Evolutionary conservation across 345 rosid species (phyloP).

Genomic region (Eucalyptus melliodora): DNA sequence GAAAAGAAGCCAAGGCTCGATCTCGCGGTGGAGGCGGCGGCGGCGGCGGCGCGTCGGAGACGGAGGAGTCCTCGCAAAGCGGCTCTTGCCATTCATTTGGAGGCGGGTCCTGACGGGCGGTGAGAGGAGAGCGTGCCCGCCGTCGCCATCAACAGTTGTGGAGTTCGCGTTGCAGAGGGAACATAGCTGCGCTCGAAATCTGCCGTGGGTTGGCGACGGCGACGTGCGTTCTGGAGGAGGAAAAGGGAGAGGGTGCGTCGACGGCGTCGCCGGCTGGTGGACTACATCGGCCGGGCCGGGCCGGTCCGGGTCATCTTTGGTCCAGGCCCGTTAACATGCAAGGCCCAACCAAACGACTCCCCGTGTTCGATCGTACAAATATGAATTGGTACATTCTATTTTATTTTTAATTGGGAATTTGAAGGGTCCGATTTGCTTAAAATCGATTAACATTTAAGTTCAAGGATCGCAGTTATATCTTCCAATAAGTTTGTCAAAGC

Average conservation of each 20-base stretch:
- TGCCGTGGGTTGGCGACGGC: background rate
- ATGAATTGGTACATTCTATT: background rate
- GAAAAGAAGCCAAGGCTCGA: background rate
- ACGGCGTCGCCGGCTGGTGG: background rate
- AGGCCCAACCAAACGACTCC: background rate
- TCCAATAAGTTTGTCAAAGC: background rate
- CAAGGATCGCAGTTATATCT: background rate
- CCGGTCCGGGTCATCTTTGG: background rate
- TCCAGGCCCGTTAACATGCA: background rate
- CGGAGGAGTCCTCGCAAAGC: conserved; percentile 29
- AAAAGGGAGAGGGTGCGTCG: background rate
- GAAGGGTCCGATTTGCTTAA: background rate
- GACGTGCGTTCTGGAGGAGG: background rate
- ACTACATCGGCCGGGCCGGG: background rate
- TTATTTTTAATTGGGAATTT: no score
- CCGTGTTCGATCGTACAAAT: background rate
- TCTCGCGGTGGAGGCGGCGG: background rate
- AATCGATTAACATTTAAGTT: background rate
- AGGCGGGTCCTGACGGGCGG: background rate
- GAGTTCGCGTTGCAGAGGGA: background rate
- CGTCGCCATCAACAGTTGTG: background rate
- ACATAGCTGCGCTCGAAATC: background rate
- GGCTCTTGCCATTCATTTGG: conserved; percentile 66
- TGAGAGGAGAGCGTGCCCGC: background rate
- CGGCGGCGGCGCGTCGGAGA: background rate